Conservation (phyloP, 2,329 filamentous ascomycete species). For the Pseudonectria buxi region DNA sequence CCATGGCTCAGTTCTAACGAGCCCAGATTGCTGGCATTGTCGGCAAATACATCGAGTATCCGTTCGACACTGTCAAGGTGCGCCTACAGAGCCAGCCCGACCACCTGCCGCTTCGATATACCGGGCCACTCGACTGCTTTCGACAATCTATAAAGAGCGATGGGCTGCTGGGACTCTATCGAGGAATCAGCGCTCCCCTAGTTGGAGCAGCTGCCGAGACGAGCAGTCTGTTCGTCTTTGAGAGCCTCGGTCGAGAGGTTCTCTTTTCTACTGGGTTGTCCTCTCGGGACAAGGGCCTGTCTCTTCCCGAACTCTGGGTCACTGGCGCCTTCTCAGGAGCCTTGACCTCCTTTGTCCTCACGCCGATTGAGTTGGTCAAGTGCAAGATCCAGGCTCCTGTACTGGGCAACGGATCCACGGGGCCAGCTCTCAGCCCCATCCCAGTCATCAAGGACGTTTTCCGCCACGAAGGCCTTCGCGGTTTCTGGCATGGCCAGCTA, state of each 20-base stretch:
- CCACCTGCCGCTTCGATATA: conserved; percentile 72
- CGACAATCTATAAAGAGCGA: conserved; percentile 73
- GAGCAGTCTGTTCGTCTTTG: conserved; percentile 88
- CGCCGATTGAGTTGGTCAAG: conserved; percentile 94
- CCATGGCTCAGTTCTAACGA: conserved; percentile 1
- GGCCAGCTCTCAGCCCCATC: conserved; percentile 54
- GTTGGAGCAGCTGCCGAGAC: conserved; percentile 88
- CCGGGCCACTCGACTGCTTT: conserved; percentile 88
- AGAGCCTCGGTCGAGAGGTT: conserved; percentile 64
- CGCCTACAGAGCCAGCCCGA: conserved; percentile 93
- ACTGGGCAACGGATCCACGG: conserved; percentile 33
- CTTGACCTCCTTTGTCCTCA: conserved; percentile 84
- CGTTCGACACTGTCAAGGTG: conserved; percentile 97
- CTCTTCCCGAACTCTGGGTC: conserved; percentile 66
- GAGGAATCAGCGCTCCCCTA: conserved; percentile 86
- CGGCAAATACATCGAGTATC: conserved; percentile 96
- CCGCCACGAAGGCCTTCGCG: conserved; percentile 70
- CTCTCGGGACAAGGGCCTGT: conserved; percentile 52
- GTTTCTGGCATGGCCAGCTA: conserved; percentile 93
- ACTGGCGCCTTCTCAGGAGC: conserved; percentile 84
- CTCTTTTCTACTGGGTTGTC: conserved; percentile 48
- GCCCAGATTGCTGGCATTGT: conserved; percentile 70
- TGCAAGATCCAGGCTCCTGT: conserved; percentile 89
- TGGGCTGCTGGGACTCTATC: conserved; percentile 77
- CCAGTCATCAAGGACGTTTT: conserved; percentile 73